A percentile compares a stretch with the other conserved stretches of the same genome.
Conservation (phyloP, 1,139 yeast species). For the Suhomyces guaymorum region DNA sequence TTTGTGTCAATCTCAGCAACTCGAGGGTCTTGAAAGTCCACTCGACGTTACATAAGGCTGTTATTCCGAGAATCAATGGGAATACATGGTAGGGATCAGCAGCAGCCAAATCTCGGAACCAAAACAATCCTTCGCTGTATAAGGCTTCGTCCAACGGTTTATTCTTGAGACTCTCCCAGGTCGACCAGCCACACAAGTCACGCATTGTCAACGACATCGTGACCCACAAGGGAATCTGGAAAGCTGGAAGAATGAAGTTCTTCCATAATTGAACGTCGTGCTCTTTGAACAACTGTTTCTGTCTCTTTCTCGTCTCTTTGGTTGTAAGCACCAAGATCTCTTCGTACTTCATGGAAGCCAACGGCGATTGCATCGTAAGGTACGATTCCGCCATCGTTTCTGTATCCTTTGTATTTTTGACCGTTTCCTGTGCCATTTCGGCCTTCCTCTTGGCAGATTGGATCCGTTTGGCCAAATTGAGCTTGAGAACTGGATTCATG, state of each 20-base stretch:
- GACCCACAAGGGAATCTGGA: slow-evolving; percentile 90
- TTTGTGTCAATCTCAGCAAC: slow-evolving; percentile 38
- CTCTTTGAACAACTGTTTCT: slow-evolving; percentile 63
- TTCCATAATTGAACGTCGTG: slow-evolving; percentile 80
- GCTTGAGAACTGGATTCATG: slow-evolving; percentile 70
- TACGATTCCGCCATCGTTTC: slow-evolving; percentile 13
- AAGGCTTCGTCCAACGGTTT: slow-evolving; percentile 58
- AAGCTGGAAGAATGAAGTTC: slow-evolving; percentile 66
- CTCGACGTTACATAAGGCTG: slow-evolving; percentile 76
- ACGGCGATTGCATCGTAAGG: slow-evolving; percentile 26
- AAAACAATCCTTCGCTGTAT: slow-evolving; percentile 55
- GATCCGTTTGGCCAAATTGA: slow-evolving; percentile 66
- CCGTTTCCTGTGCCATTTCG: slow-evolving; percentile 14
- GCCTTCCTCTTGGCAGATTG: slow-evolving; percentile 38
- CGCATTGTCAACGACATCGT: slow-evolving; percentile 75
- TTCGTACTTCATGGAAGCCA: slow-evolving; percentile 64
- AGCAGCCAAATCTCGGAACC: slow-evolving; percentile 61
- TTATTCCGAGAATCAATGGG: slow-evolving; percentile 70
- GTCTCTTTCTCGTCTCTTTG: slow-evolving; percentile 76
- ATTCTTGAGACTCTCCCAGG: slow-evolving; percentile 46
- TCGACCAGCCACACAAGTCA: slow-evolving; percentile 72
- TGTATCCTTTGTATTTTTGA: slow-evolving; percentile 7
- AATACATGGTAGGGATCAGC: slow-evolving; percentile 64
- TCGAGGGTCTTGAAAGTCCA: slow-evolving; percentile 64
- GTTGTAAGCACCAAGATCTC: slow-evolving; percentile 72